Conservation (phyloP, 2,329 filamentous ascomycete species). For the Aplosporella prunicola region DNA sequence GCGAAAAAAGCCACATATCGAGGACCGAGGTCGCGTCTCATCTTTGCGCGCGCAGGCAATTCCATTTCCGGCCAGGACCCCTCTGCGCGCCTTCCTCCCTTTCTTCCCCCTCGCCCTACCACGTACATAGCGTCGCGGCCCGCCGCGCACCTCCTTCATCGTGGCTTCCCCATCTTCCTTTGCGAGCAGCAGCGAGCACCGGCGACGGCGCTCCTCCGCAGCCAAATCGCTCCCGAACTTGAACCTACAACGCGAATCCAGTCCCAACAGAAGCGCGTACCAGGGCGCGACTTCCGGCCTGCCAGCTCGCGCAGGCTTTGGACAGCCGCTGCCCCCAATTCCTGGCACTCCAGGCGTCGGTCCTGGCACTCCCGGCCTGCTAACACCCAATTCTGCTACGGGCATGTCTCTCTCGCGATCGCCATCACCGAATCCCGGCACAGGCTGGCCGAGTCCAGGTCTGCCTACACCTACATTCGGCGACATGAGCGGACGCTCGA, state of each 20-base stretch:
- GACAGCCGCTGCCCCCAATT: constrained; percentile 27
- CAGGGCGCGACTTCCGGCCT: constrained; percentile 25
- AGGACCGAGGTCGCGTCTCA: too few species aligned
- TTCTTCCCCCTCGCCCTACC: too few species aligned
- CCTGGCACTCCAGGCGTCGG: constrained; percentile 24
- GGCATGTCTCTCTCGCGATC: constrained; percentile 79
- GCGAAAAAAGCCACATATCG: too few species aligned
- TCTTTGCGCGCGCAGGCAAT: too few species aligned
- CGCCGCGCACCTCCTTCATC: constrained; percentile 18
- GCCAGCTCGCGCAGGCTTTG: constrained; percentile 20
- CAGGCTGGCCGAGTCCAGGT: constrained; percentile 81
- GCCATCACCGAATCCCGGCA: constrained; percentile 72
- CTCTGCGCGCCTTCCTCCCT: too few species aligned
- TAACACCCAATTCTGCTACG: constrained; percentile 9
- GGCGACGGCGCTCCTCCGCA: constrained; percentile 31
- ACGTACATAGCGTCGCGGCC: too few species aligned
- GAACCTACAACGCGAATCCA: constrained; percentile 17
- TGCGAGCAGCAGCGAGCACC: constrained; percentile 29
- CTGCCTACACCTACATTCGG: constrained; percentile 52
- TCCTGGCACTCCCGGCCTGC: background rate
- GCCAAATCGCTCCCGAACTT: constrained; percentile 24
- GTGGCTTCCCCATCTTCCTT: constrained; percentile 31
- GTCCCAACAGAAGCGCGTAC: constrained; percentile 17
- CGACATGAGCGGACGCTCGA: constrained; percentile 54
- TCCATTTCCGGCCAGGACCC: too few species aligned